A percentile compares a stretch with the other conserved stretches of the same genome.
phyloP scores from a whole-genome alignment of 2,329 filamentous ascomycete genomes.

The Thyridium curvatum region DNA sequence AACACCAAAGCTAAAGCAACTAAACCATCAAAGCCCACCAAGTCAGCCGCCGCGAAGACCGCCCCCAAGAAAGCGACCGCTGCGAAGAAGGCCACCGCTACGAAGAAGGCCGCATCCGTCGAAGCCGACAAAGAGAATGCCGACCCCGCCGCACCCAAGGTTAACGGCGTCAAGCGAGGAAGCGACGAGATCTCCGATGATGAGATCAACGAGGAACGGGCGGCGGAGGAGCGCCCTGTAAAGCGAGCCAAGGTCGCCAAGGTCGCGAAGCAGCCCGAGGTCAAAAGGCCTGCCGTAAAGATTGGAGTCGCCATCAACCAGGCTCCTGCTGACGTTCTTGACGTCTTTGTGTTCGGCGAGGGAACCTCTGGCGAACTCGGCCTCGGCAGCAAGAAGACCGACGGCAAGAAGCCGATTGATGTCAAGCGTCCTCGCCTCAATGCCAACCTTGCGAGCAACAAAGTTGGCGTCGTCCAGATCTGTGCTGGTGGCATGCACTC shows the following conservation, averaged over 20 bases:
- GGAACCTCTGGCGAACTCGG: constrained; percentile 78
- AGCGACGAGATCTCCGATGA: background rate
- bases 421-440: constrained; percentile 71
- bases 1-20: constrained; percentile 2
- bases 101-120: constrained; percentile 2
- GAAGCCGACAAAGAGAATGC: constrained; percentile 10
- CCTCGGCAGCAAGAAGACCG: constrained; percentile 60
- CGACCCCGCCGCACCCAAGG: constrained; percentile 12
- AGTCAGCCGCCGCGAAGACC: constrained; percentile 2
- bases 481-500: constrained; percentile 80
- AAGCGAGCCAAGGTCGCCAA: constrained; percentile 15
- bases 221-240: constrained; percentile 7
- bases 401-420: constrained; percentile 57
- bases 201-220: constrained; percentile 1
- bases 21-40: background rate
- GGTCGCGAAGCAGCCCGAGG: constrained; percentile 22
- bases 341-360: constrained; percentile 73
- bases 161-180: constrained; percentile 4
- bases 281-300: constrained; percentile 33
- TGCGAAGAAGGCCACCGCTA: constrained; percentile 1
- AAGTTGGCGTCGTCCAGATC: constrained; percentile 65
- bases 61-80: constrained; percentile 7
- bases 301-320: constrained; percentile 48
- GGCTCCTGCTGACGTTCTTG: constrained; percentile 55
- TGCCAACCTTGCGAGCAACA: constrained; percentile 45